These are phyloP conservation scores for Pterocarpus macrocarpus DNA, from an alignment of 306 rosid species.

Conservation along the genomic window DNA sequence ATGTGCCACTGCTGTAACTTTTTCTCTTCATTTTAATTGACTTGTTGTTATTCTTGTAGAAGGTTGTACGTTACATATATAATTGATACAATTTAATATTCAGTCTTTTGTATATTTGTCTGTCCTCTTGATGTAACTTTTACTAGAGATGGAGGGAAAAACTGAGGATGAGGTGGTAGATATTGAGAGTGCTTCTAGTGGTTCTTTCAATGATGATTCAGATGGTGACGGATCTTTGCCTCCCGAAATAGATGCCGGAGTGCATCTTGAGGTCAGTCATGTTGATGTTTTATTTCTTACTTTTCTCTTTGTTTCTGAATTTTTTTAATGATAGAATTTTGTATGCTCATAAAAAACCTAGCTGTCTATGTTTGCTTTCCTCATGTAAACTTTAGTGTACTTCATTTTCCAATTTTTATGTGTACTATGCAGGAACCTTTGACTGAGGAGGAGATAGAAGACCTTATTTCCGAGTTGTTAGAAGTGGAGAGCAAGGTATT, in stretches of 20 bases:
- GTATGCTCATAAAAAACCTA: background rate
- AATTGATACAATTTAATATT: conserved; percentile 11
- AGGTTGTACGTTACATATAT: conserved; percentile 1
- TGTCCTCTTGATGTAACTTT: conserved; percentile 39
- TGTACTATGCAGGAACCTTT: conserved; percentile 77
- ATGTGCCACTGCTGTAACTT: background rate
- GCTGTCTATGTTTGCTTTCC: conserved; percentile 25
- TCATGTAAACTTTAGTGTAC: conserved; percentile 3
- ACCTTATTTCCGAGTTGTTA: conserved; percentile 81
- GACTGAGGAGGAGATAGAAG: conserved; percentile 81
- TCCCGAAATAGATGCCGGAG: conserved; percentile 67
- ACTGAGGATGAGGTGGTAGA: conserved; percentile 69
- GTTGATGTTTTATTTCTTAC: conserved; percentile 4
- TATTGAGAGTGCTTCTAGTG: conserved; percentile 66
- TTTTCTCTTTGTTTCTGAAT: background rate
- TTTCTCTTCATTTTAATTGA: background rate
- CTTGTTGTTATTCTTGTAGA: background rate
- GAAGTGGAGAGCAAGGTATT: conserved; percentile 99
- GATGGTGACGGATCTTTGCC: conserved; percentile 69
- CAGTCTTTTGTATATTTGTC: conserved; percentile 20
- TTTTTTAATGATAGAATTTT: conserved; percentile 11
- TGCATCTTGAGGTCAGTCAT: conserved; percentile 67
- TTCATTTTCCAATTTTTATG: conserved; percentile 33
- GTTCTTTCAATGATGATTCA: conserved; percentile 71
- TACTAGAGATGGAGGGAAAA: conserved; percentile 68